Percentiles rank a stretch among this genome's conserved stretches.
These are phyloP conservation scores for Eucalyptus curtisii DNA, from an alignment of 345 rosid species.

Conservation along the genomic window DNA sequence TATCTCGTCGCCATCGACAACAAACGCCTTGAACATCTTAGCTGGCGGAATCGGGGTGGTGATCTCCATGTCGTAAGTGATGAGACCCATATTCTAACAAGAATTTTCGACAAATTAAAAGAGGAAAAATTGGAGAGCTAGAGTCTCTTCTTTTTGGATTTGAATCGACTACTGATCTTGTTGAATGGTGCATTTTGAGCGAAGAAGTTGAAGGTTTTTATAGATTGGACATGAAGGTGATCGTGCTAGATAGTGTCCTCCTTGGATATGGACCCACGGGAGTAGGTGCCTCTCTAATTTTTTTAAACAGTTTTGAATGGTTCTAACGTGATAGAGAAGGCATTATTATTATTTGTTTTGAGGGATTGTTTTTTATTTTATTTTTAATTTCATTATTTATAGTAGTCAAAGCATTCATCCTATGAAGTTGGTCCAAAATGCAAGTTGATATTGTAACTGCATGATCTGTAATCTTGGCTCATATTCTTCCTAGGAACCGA, in stretches of 20 bases:
- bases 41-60: not conserved
- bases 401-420: not conserved
- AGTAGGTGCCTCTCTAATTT: not conserved
- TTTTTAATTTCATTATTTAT: not conserved
- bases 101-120: not conserved
- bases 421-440: not conserved
- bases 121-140: not conserved
- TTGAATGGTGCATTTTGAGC: not conserved
- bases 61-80: not conserved
- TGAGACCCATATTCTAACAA: not conserved
- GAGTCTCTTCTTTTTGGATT: not conserved
- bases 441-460: not conserved
- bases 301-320: not conserved
- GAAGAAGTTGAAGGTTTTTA: not conserved
- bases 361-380: not conserved
- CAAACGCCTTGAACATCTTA: conserved; percentile 6
- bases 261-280: not conserved
- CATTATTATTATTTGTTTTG: not conserved
- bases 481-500: not conserved
- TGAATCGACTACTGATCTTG: not conserved
- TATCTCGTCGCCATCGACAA: conserved; percentile 3
- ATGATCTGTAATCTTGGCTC: not conserved
- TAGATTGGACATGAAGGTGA: not conserved
- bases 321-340: not conserved
- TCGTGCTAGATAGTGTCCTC: not conserved